phyloP scores from a whole-genome alignment of 2,329 filamentous ascomycete genomes.

The Talaromyces atroroseus region DNA sequence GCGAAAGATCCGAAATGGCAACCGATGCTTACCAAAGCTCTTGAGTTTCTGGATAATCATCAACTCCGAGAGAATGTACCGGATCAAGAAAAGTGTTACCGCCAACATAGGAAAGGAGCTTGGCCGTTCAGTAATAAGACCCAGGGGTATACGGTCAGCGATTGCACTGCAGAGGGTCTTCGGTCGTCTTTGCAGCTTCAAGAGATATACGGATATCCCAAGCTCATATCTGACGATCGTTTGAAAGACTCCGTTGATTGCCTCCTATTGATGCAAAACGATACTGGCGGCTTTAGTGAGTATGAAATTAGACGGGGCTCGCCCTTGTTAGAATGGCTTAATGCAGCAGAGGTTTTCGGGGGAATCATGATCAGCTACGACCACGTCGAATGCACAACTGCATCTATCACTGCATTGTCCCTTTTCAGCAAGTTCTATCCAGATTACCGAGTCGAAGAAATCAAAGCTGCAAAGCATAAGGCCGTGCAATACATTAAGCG shows the following conservation, averaged over 20 bases:
- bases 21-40: slow-evolving; percentile 74
- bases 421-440: slow-evolving; percentile 79
- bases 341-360: slow-evolving; percentile 94
- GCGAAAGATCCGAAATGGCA: slow-evolving; percentile 71
- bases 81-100: slow-evolving; percentile 75
- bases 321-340: slow-evolving; percentile 73
- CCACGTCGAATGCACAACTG: slow-evolving; percentile 96
- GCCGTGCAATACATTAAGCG: slow-evolving; percentile 79
- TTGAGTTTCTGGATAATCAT: slow-evolving; percentile 82
- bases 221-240: slow-evolving; percentile 67
- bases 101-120: slow-evolving; percentile 83
- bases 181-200: slow-evolving; percentile 84
- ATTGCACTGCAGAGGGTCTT: slow-evolving; percentile 86
- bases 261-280: slow-evolving; percentile 84
- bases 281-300: slow-evolving; percentile 77
- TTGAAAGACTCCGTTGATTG: slow-evolving; percentile 88
- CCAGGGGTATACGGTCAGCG: slow-evolving; percentile 92
- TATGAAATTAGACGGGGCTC: slow-evolving; percentile 82
- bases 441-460: slow-evolving; percentile 69
- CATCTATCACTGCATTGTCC: slow-evolving; percentile 79
- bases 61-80: slow-evolving; percentile 81
- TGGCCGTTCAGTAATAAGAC: slow-evolving; percentile 93
- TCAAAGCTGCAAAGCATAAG: slow-evolving; percentile 63
- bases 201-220: slow-evolving; percentile 67
- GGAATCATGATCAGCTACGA: slow-evolving; percentile 98